Conservation (phyloP, 129 eudicot species). For the Smallanthus sonchifolius region DNA sequence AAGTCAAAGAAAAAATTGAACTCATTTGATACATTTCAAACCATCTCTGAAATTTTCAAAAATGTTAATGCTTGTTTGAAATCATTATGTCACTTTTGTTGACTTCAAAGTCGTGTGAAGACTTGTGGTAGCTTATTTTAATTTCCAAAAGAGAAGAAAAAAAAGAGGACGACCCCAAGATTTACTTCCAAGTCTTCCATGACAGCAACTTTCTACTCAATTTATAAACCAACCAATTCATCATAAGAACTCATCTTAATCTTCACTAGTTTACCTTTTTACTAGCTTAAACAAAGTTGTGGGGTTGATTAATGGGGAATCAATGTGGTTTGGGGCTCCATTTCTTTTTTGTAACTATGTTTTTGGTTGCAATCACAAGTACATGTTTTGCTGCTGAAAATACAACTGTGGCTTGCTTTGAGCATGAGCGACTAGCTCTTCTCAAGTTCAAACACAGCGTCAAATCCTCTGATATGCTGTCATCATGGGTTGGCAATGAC, state of each 20-base stretch:
- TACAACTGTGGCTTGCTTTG: not conserved
- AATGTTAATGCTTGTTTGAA: not conserved
- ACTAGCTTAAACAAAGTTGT: not conserved
- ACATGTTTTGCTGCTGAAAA: not conserved
- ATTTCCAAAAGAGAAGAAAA: not conserved
- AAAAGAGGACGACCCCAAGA: too few relatives aligned
- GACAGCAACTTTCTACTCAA: not conserved
- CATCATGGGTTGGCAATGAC: not conserved
- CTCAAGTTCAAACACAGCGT: not conserved
- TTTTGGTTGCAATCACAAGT: not conserved
- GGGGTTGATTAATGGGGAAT: not conserved
- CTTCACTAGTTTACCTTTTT: not conserved
- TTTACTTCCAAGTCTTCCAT: not conserved
- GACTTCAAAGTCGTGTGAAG: too few relatives aligned
- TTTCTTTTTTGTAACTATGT: not conserved
- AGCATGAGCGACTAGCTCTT: not conserved
- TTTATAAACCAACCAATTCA: not conserved
- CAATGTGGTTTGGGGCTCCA: not conserved
- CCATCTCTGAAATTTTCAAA: too few relatives aligned
- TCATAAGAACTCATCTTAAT: not conserved
- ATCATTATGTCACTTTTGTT: too few relatives aligned
- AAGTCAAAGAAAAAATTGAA: not conserved
- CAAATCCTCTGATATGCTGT: not conserved
- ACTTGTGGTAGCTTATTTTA: not conserved
- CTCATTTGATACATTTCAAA: too few relatives aligned